Evolutionary conservation across 768 basidiomycete species (phyloP).

Genomic region (Pisolithus marmoratus): DNA sequence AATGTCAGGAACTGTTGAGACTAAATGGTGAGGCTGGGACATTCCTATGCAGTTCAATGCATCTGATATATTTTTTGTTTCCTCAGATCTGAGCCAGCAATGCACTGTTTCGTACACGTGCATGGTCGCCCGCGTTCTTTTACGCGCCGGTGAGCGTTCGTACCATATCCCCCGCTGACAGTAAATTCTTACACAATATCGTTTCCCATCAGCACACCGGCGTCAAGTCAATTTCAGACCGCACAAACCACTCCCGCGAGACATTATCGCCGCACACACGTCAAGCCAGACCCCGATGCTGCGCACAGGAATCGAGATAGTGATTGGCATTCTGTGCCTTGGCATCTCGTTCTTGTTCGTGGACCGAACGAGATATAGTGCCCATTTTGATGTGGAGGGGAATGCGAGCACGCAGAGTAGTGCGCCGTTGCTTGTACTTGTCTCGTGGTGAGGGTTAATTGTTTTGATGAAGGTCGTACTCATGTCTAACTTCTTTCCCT

Average conservation of each 20-base stretch:
- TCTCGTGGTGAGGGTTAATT: slow-evolving; percentile 45
- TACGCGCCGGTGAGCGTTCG: slow-evolving; percentile 54
- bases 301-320: slow-evolving; percentile 49
- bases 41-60: neutral
- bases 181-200: no score
- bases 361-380: slow-evolving; percentile 41
- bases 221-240: slow-evolving; percentile 67
- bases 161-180: no score
- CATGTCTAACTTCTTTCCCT: slow-evolving; percentile 10
- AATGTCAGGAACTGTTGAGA: slow-evolving; percentile 68
- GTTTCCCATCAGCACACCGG: slow-evolving; percentile 46
- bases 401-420: slow-evolving; percentile 36
- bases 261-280: slow-evolving; percentile 31
- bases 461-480: slow-evolving; percentile 9
- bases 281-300: slow-evolving; percentile 33
- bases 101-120: slow-evolving; percentile 47
- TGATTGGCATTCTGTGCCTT: slow-evolving; percentile 61
- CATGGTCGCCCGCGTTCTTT: slow-evolving; percentile 60
- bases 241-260: slow-evolving; percentile 57
- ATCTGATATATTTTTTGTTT: slow-evolving; percentile 3
- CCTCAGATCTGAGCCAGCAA: slow-evolving; percentile 15
- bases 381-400: slow-evolving; percentile 52
- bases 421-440: slow-evolving; percentile 58
- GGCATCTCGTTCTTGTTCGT: slow-evolving; percentile 78
- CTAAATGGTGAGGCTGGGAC: slow-evolving; percentile 30